Conservation (phyloP, 2,329 filamentous ascomycete species). For the Alternaria ethzedia region DNA sequence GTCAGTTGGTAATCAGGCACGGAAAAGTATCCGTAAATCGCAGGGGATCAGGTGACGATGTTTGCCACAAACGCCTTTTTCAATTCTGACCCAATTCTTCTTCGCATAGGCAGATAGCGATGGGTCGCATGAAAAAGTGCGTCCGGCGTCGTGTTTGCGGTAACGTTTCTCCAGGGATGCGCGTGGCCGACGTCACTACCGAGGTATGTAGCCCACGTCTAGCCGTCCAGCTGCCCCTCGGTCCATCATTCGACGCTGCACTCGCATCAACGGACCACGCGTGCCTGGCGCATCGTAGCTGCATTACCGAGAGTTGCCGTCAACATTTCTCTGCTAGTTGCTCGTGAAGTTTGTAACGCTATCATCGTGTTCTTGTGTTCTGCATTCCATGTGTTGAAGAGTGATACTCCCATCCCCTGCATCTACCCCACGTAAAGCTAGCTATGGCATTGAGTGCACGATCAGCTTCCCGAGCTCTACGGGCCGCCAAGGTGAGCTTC, state of each 20-base stretch:
- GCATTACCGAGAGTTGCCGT: slow-evolving; percentile 41
- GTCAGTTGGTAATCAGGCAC: slow-evolving; percentile 5
- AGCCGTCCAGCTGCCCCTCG: slow-evolving; percentile 39
- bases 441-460: slow-evolving; percentile 70
- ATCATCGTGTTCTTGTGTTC: slow-evolving; percentile 7
- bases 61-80: slow-evolving; percentile 19
- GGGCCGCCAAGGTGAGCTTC: slow-evolving; percentile 66
- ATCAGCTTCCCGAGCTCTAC: slow-evolving; percentile 67
- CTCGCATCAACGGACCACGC: slow-evolving; percentile 34
- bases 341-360: background rate
- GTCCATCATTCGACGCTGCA: slow-evolving; percentile 30
- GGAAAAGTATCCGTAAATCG: slow-evolving; percentile 26
- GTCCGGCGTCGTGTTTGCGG: slow-evolving; percentile 19
- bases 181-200: slow-evolving; percentile 9
- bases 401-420: slow-evolving; percentile 26
- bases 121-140: slow-evolving; percentile 2
- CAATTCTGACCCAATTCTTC: background rate
- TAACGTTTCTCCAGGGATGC: slow-evolving; percentile 32
- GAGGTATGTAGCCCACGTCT: slow-evolving; percentile 12
- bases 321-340: slow-evolving; percentile 19
- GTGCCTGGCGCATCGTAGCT: slow-evolving; percentile 23
- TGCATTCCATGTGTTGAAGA: slow-evolving; percentile 11
- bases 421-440: slow-evolving; percentile 37
- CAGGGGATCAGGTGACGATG: slow-evolving; percentile 13
- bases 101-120: slow-evolving; percentile 16